Evolutionary conservation across 441 rosid genomes (phyloP), one percentile per base, ranked within the genome.

Genomic region (Populus hybrid): DNA sequence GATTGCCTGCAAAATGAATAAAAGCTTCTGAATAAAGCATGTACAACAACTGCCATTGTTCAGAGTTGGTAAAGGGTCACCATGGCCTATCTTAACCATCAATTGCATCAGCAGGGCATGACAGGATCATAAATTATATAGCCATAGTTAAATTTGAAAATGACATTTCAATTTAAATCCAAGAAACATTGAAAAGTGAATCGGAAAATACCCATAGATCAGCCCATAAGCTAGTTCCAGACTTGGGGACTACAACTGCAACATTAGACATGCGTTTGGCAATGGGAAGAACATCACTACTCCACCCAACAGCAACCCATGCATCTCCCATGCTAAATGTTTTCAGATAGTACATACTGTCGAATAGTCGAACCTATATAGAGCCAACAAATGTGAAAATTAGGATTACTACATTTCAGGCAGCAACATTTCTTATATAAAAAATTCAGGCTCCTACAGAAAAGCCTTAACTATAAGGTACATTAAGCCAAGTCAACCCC

Each of bases 281-380:
- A 9, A 88, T 87, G 74, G 98, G 98, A 83, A 95, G 85, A 82
- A 95, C 90, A 76, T 95, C 99, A 63, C 94, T 92, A 85, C 98
- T 93, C 99, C 99, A 95, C 28, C 99, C 99, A 76, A 95, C 97
- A 77, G 97, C 94, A 67, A 95, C 95, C 99, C 99, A 93, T 30
- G 32, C 32, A 30, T 30, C 32, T 30, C 32, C 32, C 32, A 30
- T 94, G 75, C 87, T 89, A 86, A 95, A 89, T 78, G 99, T 96
- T 89, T 90, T 95, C 72, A 93, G 85, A 82, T 91, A 93, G 86
- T 92, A 78, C 26, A 12, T 77, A 81, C 90, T 91, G 85, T 93
- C 98, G 81, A 95, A 92, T 50, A 95, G 84, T 38, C 88, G 86
- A 83, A 93, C 91, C 99, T 95, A 67, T 69, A 82, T 4, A 35